Conservation (phyloP, 148 eudicot species). For the Spergularia marina region DNA sequence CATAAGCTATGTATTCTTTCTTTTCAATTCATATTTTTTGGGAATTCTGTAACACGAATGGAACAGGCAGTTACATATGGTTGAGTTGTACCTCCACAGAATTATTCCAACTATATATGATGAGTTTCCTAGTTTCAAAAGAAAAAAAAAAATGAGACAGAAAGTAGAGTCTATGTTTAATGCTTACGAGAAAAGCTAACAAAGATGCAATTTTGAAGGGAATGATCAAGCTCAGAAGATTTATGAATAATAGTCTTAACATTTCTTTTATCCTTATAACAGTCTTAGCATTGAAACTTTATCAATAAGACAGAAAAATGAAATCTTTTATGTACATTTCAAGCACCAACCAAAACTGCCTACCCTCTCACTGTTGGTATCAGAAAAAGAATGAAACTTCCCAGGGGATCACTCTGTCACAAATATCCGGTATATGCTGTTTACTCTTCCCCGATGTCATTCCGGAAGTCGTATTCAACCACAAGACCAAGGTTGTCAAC, state of each 20-base stretch:
- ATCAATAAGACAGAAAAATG: not conserved
- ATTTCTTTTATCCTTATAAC: not conserved
- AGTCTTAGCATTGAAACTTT: not conserved
- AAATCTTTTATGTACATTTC: not conserved
- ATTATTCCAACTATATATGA: not conserved
- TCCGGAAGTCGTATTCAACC: constrained; percentile 78
- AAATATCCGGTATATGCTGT: not conserved
- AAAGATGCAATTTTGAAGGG: not conserved
- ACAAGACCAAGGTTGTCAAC: constrained; percentile 89
- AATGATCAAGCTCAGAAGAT: not conserved
- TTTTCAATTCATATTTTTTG: constrained; percentile 17
- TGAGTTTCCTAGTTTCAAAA: no score
- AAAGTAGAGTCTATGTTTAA: no score
- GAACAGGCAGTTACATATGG: not conserved
- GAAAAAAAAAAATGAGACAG: no score
- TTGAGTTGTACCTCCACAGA: constrained; percentile 11
- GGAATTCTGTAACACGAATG: constrained; percentile 7
- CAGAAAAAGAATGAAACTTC: not conserved
- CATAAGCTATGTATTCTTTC: constrained; percentile 22
- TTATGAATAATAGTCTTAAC: no score
- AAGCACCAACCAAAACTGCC: constrained; percentile 3
- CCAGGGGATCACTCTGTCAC: not conserved
- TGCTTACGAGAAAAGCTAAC: not conserved
- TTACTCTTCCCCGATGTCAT: constrained; percentile 36
- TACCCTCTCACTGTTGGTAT: not conserved